Evolutionary conservation across 345 rosid genomes (phyloP).

Genomic region (Physaria fendleri): DNA sequence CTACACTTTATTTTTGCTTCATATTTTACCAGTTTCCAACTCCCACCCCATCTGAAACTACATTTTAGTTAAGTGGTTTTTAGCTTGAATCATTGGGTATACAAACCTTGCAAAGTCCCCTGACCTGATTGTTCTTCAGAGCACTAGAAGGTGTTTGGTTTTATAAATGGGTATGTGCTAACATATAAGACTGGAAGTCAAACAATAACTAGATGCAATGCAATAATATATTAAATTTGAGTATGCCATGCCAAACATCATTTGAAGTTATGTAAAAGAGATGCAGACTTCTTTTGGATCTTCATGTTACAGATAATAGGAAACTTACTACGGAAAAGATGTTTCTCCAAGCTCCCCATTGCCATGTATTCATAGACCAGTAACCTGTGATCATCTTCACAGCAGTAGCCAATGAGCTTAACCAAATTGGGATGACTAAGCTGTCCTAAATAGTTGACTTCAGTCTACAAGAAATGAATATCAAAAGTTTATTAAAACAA

Average conservation of each 20-base stretch:
- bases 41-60: background rate
- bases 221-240: background rate
- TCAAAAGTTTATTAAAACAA: background rate
- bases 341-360: constrained; percentile 86
- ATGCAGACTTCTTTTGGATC: background rate
- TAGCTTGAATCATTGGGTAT: background rate
- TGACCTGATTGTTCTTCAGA: background rate
- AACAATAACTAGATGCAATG: background rate
- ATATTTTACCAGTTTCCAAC: background rate
- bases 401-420: constrained; percentile 95
- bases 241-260: background rate
- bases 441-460: constrained; percentile 90
- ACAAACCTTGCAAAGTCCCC: background rate
- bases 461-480: constrained; percentile 53
- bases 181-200: background rate
- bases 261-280: background rate
- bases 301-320: background rate
- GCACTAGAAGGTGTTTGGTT: background rate
- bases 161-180: too few species aligned
- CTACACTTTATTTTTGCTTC: background rate
- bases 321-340: constrained; percentile 91
- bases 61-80: background rate
- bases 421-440: constrained; percentile 90
- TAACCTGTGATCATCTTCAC: constrained; percentile 90
- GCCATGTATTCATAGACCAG: constrained; percentile 94